Conservation (phyloP, 202 grass and related monocot genomes). For the Elaeis oleifera region DNA sequence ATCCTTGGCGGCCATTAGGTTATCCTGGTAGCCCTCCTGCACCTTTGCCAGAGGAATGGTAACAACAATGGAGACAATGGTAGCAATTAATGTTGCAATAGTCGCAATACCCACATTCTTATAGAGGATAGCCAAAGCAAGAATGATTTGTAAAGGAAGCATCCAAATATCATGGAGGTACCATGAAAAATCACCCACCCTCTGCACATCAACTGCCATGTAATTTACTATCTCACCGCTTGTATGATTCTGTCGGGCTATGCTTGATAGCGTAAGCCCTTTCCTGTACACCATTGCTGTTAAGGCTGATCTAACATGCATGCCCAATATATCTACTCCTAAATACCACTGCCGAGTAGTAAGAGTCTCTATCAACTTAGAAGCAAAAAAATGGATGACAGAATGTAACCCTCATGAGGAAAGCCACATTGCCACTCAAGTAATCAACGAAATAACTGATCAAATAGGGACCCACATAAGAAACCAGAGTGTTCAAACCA, state of each 20-base stretch:
- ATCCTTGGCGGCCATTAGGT: slow-evolving; percentile 90
- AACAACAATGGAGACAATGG: slow-evolving; percentile 62
- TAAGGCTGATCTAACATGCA: slow-evolving; percentile 91
- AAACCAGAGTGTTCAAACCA: slow-evolving; percentile 65
- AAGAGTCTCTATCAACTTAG: slow-evolving; percentile 76
- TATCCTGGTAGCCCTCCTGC: slow-evolving; percentile 93
- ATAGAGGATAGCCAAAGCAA: slow-evolving; percentile 91
- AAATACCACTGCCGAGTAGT: slow-evolving; percentile 91
- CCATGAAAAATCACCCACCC: slow-evolving; percentile 94
- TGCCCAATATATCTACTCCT: slow-evolving; percentile 94
- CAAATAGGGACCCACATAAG: slow-evolving; percentile 82
- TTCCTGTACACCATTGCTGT: slow-evolving; percentile 96
- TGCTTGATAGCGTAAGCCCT: slow-evolving; percentile 72
- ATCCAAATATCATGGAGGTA: slow-evolving; percentile 99
- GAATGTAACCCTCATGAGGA: slow-evolving; percentile 83
- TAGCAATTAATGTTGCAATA: slow-evolving; percentile 62
- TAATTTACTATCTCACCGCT: slow-evolving; percentile 99
- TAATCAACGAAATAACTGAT: slow-evolving; percentile 97
- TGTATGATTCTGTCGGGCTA: slow-evolving; percentile 71
- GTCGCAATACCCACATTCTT: slow-evolving; percentile 70
- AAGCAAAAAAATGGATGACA: slow-evolving; percentile 63
- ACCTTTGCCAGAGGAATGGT: slow-evolving; percentile 82
- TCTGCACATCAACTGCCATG: slow-evolving; percentile 98
- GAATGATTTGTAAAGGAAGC: slow-evolving; percentile 89
- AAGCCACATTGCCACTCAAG: slow-evolving; percentile 79